Percentiles rank a stretch among this genome's conserved stretches.
phyloP scores from a whole-genome alignment of 805 yeast genomes.

The Hanseniaspora meyeri region DNA sequence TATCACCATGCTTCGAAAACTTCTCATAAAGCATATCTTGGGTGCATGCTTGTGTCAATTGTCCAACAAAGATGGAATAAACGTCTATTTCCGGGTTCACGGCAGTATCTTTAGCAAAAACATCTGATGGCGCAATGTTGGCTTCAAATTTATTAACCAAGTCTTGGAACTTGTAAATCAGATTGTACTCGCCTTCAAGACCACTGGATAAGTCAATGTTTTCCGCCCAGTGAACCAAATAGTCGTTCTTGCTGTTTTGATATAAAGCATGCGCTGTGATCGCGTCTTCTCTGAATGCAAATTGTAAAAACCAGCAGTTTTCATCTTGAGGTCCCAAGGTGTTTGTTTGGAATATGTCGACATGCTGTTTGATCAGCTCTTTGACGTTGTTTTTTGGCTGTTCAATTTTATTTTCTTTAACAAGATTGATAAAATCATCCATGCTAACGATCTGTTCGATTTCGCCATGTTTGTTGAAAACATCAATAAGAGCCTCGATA shows the following conservation, averaged over 20 bases:
- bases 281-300: constrained; percentile 76
- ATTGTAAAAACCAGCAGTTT: constrained; percentile 61
- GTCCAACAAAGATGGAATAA: constrained; percentile 68
- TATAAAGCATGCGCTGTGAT: constrained; percentile 68
- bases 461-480: constrained; percentile 46
- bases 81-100: constrained; percentile 40
- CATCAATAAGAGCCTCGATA: constrained; percentile 17
- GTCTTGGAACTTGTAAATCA: constrained; percentile 14
- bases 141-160: background rate
- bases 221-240: constrained; percentile 75
- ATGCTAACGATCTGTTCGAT: constrained; percentile 51
- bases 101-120: background rate
- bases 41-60: constrained; percentile 43
- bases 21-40: constrained; percentile 44
- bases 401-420: background rate
- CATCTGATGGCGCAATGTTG: background rate
- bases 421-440: constrained; percentile 15
- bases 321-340: constrained; percentile 17
- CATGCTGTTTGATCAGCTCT: background rate
- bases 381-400: background rate
- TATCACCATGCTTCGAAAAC: constrained; percentile 56
- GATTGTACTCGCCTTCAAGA: constrained; percentile 19
- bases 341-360: background rate
- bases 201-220: constrained; percentile 46
- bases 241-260: constrained; percentile 36